Evolutionary conservation across 2,329 filamentous ascomycete species (phyloP).

Genomic region (Bretziella fagacearum): DNA sequence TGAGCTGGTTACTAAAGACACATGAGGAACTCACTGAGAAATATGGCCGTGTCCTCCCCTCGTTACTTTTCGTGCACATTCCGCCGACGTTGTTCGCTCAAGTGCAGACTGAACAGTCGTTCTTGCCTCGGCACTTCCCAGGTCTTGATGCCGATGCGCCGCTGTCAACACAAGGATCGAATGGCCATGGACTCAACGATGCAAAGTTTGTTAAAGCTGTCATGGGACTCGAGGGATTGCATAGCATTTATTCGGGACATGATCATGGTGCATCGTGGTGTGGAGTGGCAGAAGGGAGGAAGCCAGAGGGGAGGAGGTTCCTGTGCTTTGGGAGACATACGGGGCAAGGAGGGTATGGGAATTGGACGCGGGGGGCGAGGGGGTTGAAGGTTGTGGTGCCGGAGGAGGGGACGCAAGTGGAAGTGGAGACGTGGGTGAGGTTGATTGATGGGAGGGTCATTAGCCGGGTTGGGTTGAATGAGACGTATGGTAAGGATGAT

Average conservation of each 20-base stretch:
- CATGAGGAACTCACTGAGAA: slow-evolving; percentile 7
- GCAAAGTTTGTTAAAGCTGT: slow-evolving; percentile 35
- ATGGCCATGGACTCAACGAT: slow-evolving; percentile 24
- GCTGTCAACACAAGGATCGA: slow-evolving; percentile 19
- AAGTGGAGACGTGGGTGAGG: slow-evolving; percentile 43
- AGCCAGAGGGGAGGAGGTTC: slow-evolving; percentile 16
- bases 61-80: slow-evolving; percentile 34
- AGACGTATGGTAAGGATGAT: slow-evolving; percentile 38
- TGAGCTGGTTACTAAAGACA: slow-evolving; percentile 9
- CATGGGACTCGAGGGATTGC: slow-evolving; percentile 28
- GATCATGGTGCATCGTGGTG: slow-evolving; percentile 37
- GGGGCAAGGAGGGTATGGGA: slow-evolving; percentile 53
- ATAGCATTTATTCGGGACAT: slow-evolving; percentile 37
- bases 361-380: slow-evolving; percentile 43
- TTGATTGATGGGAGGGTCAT: slow-evolving; percentile 38
- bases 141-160: slow-evolving; percentile 19
- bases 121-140: slow-evolving; percentile 23
- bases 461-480: slow-evolving; percentile 37
- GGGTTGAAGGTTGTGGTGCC: slow-evolving; percentile 25
- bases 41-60: slow-evolving; percentile 23
- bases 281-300: slow-evolving; percentile 10
- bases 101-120: slow-evolving; percentile 16
- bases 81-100: slow-evolving; percentile 21
- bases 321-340: slow-evolving; percentile 47
- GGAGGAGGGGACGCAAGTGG: slow-evolving; percentile 20